Evolutionary conservation across 306 rosid genomes (phyloP).

Genomic region (Canavalia gladiata): DNA sequence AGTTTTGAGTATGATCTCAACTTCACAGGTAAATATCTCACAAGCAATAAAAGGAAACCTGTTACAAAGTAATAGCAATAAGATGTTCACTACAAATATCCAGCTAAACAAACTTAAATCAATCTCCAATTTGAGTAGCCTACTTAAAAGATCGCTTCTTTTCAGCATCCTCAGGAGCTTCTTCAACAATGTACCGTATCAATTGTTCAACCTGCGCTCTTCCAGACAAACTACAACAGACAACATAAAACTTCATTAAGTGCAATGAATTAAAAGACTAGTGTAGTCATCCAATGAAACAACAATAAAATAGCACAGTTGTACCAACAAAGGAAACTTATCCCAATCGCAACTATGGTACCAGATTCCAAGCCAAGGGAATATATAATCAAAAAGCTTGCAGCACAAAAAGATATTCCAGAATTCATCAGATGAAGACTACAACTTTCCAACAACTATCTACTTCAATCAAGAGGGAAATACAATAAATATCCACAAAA

Average conservation of each 20-base stretch:
- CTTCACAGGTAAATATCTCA: constrained; percentile 98
- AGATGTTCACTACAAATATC: constrained; percentile 45
- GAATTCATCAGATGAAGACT: constrained; percentile 16
- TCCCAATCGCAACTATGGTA: background rate
- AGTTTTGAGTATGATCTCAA: constrained; percentile 90
- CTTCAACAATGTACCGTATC: constrained; percentile 84
- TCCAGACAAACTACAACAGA: constrained; percentile 78
- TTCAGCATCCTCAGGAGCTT: constrained; percentile 92
- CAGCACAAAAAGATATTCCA: constrained; percentile 13
- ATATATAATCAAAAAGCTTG: constrained; percentile 4
- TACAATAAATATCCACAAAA: background rate
- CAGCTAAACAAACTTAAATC: constrained; percentile 28
- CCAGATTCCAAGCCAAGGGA: constrained; percentile 12
- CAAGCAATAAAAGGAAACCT: constrained; percentile 98
- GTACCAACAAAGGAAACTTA: constrained; percentile 24
- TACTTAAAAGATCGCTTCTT: constrained; percentile 92
- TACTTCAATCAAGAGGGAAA: background rate
- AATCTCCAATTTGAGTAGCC: constrained; percentile 49
- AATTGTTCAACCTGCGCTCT: constrained; percentile 87
- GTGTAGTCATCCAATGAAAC: constrained; percentile 14
- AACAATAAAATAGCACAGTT: constrained; percentile 6
- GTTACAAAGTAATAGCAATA: constrained; percentile 50
- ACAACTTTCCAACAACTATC: constrained; percentile 23
- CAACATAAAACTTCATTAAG: constrained; percentile 39
- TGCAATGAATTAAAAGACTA: constrained; percentile 35